These are phyloP conservation scores for Cladosporium oxysporum DNA, from an alignment of 2,329 filamentous ascomycete species.

Conservation along the genomic window DNA sequence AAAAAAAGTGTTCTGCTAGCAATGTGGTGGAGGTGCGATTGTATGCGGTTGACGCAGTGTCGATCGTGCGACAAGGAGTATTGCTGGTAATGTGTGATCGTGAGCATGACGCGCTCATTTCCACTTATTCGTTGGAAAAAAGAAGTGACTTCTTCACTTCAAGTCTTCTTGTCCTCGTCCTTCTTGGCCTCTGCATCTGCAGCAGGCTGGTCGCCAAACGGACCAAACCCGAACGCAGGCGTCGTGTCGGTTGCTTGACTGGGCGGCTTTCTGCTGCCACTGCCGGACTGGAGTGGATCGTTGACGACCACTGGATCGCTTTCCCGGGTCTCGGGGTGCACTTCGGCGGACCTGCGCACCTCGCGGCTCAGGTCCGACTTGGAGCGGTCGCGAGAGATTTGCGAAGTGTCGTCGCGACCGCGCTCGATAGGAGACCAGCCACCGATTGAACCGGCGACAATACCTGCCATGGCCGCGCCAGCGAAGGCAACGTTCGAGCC, in stretches of 20 bases:
- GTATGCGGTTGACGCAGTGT: not conserved
- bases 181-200: not conserved
- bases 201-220: slow-evolving; percentile 44
- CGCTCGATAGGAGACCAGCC: slow-evolving; percentile 71
- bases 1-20: not conserved
- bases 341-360: slow-evolving; percentile 44
- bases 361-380: slow-evolving; percentile 34
- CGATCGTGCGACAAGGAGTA: not conserved
- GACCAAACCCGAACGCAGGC: slow-evolving; percentile 45
- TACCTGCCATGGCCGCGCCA: slow-evolving; percentile 79
- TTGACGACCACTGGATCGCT: slow-evolving; percentile 50
- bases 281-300: slow-evolving; percentile 39
- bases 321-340: slow-evolving; percentile 52
- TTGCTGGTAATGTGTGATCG: not conserved
- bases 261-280: slow-evolving; percentile 35
- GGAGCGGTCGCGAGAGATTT: slow-evolving; percentile 36
- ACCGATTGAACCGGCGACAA: slow-evolving; percentile 72
- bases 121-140: not conserved
- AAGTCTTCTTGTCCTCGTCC: slow-evolving; percentile 39
- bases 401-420: slow-evolving; percentile 43
- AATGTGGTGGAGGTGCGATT: not conserved
- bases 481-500: slow-evolving; percentile 73
- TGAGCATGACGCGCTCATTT: not conserved
- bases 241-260: slow-evolving; percentile 49
- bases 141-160: not conserved